Percentiles rank a stretch among this genome's conserved stretches.
Conservation (phyloP, 345 rosid species). For the Anastatica hierochuntica region DNA sequence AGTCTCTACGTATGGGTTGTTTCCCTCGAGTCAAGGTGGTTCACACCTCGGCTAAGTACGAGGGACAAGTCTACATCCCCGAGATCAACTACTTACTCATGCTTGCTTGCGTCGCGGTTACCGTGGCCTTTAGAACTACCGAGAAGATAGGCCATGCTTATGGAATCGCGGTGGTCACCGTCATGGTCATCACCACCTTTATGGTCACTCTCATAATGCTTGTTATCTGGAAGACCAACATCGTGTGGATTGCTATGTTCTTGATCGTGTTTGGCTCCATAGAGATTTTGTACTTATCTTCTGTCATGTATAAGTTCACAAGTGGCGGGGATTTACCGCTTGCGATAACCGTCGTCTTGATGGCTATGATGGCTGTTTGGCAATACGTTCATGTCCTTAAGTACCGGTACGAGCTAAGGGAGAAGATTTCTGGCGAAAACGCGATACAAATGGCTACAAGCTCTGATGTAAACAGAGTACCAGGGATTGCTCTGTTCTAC, state of each 20-base stretch:
- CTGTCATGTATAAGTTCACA: conserved; percentile 50
- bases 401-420: conserved; percentile 43
- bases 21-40: conserved; percentile 76
- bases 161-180: conserved; percentile 65
- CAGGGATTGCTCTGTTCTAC: conserved; percentile 62
- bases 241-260: conserved; percentile 33
- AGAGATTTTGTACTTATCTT: conserved; percentile 37
- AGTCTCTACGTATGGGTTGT: conserved; percentile 54
- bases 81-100: conserved; percentile 73
- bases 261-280: conserved; percentile 27
- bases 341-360: conserved; percentile 29
- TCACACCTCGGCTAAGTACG: conserved; percentile 62
- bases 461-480: conserved; percentile 36
- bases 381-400: conserved; percentile 43
- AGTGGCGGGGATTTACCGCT: conserved; percentile 59
- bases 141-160: conserved; percentile 66
- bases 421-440: conserved; percentile 46
- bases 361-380: conserved; percentile 55
- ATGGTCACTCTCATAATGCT: conserved; percentile 60
- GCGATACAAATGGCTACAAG: conserved; percentile 30
- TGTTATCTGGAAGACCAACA: conserved; percentile 52
- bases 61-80: conserved; percentile 84
- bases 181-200: conserved; percentile 53
- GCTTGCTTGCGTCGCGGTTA: conserved; percentile 54
- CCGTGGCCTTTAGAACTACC: conserved; percentile 39